Percentiles rank a stretch among this genome's conserved stretches.
phyloP scores from a whole-genome alignment of 2,329 filamentous ascomycete species.

The Bipolaris bicolor region DNA sequence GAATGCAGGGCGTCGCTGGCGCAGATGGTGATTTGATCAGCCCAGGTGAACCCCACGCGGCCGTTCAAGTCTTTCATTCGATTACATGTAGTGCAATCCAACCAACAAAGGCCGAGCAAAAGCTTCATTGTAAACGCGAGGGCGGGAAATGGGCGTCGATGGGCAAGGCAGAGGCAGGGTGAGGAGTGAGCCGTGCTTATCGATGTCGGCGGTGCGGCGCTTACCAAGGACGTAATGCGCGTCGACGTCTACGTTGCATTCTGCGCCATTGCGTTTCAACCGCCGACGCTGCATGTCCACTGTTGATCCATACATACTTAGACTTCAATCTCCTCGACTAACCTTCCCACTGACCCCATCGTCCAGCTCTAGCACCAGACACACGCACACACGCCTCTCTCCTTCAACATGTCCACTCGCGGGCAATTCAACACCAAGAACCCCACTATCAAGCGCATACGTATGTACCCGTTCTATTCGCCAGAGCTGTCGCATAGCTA shows the following conservation, averaged over 20 bases:
- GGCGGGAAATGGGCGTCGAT: neutral
- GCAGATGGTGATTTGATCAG: neutral
- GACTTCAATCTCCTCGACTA: neutral
- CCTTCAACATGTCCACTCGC: slow-evolving; percentile 47
- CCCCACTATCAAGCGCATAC: slow-evolving; percentile 83
- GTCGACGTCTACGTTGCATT: slow-evolving; percentile 17
- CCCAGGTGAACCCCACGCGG: neutral
- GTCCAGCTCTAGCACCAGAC: neutral
- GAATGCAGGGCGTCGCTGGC: no score
- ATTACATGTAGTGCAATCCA: no score
- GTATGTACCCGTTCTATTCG: slow-evolving; percentile 55
- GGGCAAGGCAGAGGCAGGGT: neutral
- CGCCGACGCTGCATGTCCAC: neutral
- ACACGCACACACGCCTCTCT: neutral
- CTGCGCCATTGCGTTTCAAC: slow-evolving; percentile 1
- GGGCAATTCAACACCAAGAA: slow-evolving; percentile 73
- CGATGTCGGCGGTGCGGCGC: slow-evolving; percentile 11
- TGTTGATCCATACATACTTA: no score
- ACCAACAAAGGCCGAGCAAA: no score
- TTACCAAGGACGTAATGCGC: slow-evolving; percentile 10
- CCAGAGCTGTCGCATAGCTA: slow-evolving; percentile 19
- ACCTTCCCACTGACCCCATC: neutral
- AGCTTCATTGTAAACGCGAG: neutral
- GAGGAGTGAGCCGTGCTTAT: neutral
- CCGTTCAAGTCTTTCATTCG: neutral